These are phyloP conservation scores for Colletotrichum echinochloae DNA, from an alignment of 2,329 filamentous ascomycete species.

Conservation along the genomic window DNA sequence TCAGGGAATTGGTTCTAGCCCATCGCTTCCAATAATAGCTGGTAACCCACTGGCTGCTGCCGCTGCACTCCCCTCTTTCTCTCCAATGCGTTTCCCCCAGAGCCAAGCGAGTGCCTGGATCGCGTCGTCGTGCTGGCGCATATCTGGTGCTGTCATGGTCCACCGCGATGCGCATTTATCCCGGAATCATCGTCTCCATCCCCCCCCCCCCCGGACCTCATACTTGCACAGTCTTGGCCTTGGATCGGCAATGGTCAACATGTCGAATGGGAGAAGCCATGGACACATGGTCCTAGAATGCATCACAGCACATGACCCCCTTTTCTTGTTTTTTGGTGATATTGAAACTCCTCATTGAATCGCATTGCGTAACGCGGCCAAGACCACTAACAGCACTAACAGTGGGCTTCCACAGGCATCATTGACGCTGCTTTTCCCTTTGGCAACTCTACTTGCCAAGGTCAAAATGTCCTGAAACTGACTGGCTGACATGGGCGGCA, in stretches of 20 bases:
- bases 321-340: not conserved
- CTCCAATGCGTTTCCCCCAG: not conserved
- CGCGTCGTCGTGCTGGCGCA: not conserved
- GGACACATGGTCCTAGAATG: conserved; percentile 2
- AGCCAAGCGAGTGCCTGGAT: not conserved
- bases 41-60: not conserved
- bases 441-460: not conserved
- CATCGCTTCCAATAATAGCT: not conserved
- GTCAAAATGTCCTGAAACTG: conserved; percentile 15
- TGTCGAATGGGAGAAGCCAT: conserved; percentile 19
- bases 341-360: conserved; percentile 6
- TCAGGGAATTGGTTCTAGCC: not conserved
- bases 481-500: not conserved
- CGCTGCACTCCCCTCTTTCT: not conserved
- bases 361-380: conserved; percentile 12
- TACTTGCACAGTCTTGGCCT: not conserved
- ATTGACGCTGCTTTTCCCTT: conserved; percentile 21
- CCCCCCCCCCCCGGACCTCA: not conserved
- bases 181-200: conserved; percentile 1
- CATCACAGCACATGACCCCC: conserved; percentile 30
- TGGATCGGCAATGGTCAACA: not conserved
- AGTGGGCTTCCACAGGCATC: conserved; percentile 15
- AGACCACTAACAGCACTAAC: conserved; percentile 1
- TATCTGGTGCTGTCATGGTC: conserved; percentile 13
- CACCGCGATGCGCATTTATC: not conserved